Percentiles rank a stretch among this genome's conserved stretches.
These are phyloP conservation scores for Penicillium coffeae DNA, from an alignment of 495 filamentous ascomycete genomes.

Conservation along the genomic window DNA sequence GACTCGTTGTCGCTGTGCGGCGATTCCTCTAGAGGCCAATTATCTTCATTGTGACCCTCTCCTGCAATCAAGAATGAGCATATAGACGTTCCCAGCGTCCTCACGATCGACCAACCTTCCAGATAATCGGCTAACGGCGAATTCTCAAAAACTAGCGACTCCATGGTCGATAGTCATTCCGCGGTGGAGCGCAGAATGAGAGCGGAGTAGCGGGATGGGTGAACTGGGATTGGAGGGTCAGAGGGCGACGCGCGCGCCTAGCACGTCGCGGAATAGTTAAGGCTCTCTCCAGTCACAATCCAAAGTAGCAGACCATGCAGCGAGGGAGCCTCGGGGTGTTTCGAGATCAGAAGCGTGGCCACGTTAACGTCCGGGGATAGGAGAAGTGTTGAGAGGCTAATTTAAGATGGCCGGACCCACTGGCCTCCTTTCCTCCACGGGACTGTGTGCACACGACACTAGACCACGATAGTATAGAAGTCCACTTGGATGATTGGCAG, in stretches of 20 bases:
- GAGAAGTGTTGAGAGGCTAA: constrained; percentile 30
- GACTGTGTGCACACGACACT: neutral
- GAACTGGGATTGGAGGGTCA: constrained; percentile 4
- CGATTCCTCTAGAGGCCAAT: constrained; percentile 44
- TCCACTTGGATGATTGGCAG: neutral
- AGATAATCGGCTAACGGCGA: constrained; percentile 91
- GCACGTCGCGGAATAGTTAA: constrained; percentile 16
- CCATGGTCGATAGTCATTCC: constrained; percentile 61
- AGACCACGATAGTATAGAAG: neutral
- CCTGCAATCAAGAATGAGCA: constrained; percentile 31
- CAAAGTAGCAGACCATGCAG: constrained; percentile 1
- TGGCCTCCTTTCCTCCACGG: constrained; percentile 16
- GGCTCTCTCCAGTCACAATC: constrained; percentile 3
- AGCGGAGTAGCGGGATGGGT: constrained; percentile 12
- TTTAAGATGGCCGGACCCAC: constrained; percentile 20
- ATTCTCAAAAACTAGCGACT: constrained; percentile 84
- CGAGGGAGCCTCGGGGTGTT: neutral
- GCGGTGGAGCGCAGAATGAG: constrained; percentile 18
- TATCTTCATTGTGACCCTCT: constrained; percentile 42
- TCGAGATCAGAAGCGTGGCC: constrained; percentile 10
- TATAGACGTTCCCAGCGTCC: neutral
- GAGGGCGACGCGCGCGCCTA: constrained; percentile 13
- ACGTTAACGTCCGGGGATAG: constrained; percentile 31
- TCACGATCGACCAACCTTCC: constrained; percentile 60
- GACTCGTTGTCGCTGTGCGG: constrained; percentile 32